Base-by-base conservation (phyloP, 163 green algal genomes). In the Coccomyxa subellipsoidea region DNA sequence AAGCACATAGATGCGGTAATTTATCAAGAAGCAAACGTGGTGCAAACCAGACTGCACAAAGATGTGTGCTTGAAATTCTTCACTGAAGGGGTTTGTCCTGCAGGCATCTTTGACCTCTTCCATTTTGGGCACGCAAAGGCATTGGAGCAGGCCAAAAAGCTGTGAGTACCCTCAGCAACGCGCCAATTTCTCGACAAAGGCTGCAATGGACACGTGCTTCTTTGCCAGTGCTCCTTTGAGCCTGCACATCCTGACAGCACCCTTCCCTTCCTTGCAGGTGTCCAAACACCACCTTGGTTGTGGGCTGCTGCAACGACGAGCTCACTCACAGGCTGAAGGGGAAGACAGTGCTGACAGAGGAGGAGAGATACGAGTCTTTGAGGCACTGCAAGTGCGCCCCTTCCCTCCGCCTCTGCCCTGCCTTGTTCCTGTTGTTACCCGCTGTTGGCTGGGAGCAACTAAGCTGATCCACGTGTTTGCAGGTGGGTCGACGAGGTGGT, bases 401-500 rank as follows among this genome's bases (percentile, higher is more conserved):
- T 7, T 34, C 1, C 32, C 66, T 34, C 21, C 29, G 4, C 47
- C 23, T 18, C 47, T 1, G 23, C 3, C 47, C 3, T 59, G 15
- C 1, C 47, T 59, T 59, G 15, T 18, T 59, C 47, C n/a, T n/a
- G n/a, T n/a, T n/a, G n/a, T n/a, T n/a, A n/a, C n/a, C n/a, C n/a
- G n/a, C n/a, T n/a, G n/a, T n/a, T n/a, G n/a, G n/a, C n/a, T n/a
- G n/a, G n/a, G n/a, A n/a, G n/a, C n/a, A n/a, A n/a, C n/a, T n/a
- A n/a, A n/a, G n/a, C n/a, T n/a, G n/a, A n/a, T n/a, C n/a, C n/a
- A n/a, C n/a, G n/a, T 47, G 31, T 9, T 7, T 53, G 79, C 84
- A 95, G 92, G 82, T 98, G 95, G 95, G 95, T 98, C 78, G 95
- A 98, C 79, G 93, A 98, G 85, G 92, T 98, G 7, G 39, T 98